Percentiles rank a stretch among this genome's conserved stretches.
Conservation (phyloP, 1,284 basidiomycete genomes). For the Malassezia dermatis region DNA sequence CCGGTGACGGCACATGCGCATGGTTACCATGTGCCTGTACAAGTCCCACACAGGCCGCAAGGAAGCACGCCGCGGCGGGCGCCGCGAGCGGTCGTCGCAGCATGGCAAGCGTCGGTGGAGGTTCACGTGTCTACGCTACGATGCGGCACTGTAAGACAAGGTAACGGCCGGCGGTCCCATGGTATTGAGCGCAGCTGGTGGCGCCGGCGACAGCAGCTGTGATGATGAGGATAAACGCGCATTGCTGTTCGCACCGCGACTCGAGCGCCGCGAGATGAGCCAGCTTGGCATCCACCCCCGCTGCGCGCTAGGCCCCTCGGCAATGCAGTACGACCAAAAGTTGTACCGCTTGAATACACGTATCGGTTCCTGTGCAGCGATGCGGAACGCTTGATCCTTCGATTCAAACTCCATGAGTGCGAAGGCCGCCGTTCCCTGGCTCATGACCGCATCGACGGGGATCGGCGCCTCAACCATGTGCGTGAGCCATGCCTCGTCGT, state of each 20-base stretch:
- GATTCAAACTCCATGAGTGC: conserved; percentile 89
- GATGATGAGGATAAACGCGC: not conserved
- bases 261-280: conserved; percentile 21
- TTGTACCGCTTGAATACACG: conserved; percentile 92
- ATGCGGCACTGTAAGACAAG: not conserved
- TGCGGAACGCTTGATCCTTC: conserved; percentile 67
- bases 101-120: not conserved
- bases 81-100: not conserved
- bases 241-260: not conserved
- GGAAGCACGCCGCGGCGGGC: not conserved
- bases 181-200: not conserved
- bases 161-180: not conserved
- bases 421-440: conserved; percentile 82
- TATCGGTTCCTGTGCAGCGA: conserved; percentile 73
- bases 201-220: not conserved
- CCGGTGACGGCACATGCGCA: conserved; percentile 18
- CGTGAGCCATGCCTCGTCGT: conserved; percentile 10
- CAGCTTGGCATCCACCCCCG: conserved; percentile 46
- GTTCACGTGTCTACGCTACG: not conserved
- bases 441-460: conserved; percentile 73
- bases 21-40: conserved; percentile 32
- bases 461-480: conserved; percentile 55
- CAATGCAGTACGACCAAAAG: conserved; percentile 70
- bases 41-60: not conserved
- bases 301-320: conserved; percentile 31